Base-by-base conservation (phyloP, 2,329 filamentous ascomycete genomes). In the Acephala macrosclerotiorum region DNA sequence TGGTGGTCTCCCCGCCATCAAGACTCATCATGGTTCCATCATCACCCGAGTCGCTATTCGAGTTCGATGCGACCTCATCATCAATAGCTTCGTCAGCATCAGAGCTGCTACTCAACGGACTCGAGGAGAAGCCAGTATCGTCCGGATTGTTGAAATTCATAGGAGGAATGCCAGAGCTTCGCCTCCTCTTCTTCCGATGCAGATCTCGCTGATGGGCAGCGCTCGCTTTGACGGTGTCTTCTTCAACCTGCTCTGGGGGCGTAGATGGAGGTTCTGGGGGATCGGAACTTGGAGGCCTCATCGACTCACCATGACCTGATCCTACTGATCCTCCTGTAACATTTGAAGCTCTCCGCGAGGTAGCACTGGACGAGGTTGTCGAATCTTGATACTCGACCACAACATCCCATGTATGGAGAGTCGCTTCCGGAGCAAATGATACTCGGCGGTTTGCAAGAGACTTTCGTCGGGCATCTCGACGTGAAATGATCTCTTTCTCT, bases 361-460 rank as follows among this genome's bases (percentile, higher is more conserved):
- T 91, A 0, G 91, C 91, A 8, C 86, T 85, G 7, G 89, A 90
- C 12, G 88, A 89, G 16, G 90, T 91, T 1, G 94, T 96, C 22
- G 93, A 93, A 76, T 97, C 94, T 75, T 94, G 93, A 68, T 94
- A 91, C 75, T 98, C 95, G 53, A 97, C 88, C 63, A 76, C 74
- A 96, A 77, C 94, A 75, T 98, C 94, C 85, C 97, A 98, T 0
- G 96, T 99, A 77, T 99, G 96, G 40, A 99, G 84, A 3, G 96
- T 99, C 14, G 96, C 96, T 80, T 99, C 96, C 0, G 96, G 96
- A 4, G 96, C 96, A 79, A 99, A 99, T 0, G 95, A 98, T 38
- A 99, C 96, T 75, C 96, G 89, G 74, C 96, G 89, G 77, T 96
- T 97, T 57, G 95, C 94, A 64, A 97, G 85, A 20, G 94, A 97